These are phyloP conservation scores for Vaccinium darrowii DNA, from an alignment of 148 eudicot genomes.

Conservation along the genomic window DNA sequence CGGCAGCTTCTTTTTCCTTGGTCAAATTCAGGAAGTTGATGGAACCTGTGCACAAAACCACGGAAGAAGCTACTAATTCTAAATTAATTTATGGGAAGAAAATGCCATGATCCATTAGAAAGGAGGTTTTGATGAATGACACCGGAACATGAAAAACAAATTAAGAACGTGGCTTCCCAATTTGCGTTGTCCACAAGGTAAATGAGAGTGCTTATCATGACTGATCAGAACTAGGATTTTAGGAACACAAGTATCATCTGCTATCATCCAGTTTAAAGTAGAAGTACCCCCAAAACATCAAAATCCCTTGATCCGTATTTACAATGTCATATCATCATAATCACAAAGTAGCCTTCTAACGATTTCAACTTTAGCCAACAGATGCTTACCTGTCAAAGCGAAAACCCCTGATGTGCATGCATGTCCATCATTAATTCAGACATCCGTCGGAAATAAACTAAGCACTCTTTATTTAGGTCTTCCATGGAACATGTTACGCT, in stretches of 20 bases:
- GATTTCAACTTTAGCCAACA: neutral
- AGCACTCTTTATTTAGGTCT: neutral
- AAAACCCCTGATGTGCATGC: neutral
- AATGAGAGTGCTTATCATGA: neutral
- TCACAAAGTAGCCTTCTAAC: neutral
- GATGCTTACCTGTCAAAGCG: neutral
- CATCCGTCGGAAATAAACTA: neutral
- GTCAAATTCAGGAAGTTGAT: slow-evolving; percentile 86
- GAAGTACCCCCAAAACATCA: neutral
- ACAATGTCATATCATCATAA: neutral
- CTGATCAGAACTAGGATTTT: neutral
- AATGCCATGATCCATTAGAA: neutral
- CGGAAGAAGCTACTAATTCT: neutral
- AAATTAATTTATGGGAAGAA: neutral
- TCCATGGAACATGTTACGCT: neutral
- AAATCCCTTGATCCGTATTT: neutral
- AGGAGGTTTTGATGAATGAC: neutral
- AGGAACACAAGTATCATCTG: neutral
- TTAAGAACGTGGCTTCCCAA: neutral
- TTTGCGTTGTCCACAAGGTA: neutral
- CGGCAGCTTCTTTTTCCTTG: slow-evolving; percentile 91
- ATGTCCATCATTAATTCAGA: neutral
- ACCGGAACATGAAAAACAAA: neutral
- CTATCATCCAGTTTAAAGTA: neutral
- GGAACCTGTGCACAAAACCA: slow-evolving; percentile 58